Evolutionary conservation across 2,329 filamentous ascomycete species (phyloP).

Genomic region (Aureobasidium sp.): DNA sequence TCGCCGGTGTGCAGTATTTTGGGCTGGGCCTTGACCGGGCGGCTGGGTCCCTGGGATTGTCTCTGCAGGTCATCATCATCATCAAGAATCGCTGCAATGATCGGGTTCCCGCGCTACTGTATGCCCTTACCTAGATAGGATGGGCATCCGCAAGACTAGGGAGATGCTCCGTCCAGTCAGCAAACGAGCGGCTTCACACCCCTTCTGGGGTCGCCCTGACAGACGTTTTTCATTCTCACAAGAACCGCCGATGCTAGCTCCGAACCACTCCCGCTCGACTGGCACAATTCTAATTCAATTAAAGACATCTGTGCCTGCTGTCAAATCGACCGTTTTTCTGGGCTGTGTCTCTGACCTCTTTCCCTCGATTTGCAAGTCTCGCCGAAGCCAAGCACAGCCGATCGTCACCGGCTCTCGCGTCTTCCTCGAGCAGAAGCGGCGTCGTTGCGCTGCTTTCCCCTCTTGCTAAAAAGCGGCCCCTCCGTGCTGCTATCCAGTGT

Average conservation of each 20-base stretch:
- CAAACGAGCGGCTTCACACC: slow-evolving; percentile 10
- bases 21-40: slow-evolving; percentile 12
- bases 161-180: slow-evolving; percentile 16
- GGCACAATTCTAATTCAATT: slow-evolving; percentile 16
- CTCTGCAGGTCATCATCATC: slow-evolving; percentile 15
- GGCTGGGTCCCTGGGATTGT: slow-evolving; percentile 13
- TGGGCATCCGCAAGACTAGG: slow-evolving; percentile 3
- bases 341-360: slow-evolving; percentile 12
- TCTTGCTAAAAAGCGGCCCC: slow-evolving; percentile 1
- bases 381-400: slow-evolving; percentile 10
- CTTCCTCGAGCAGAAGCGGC: not conserved
- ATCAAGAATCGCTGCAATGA: slow-evolving; percentile 1
- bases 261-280: slow-evolving; percentile 14
- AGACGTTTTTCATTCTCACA: slow-evolving; percentile 11
- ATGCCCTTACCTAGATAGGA: slow-evolving; percentile 11
- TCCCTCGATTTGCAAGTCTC: slow-evolving; percentile 7
- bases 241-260: slow-evolving; percentile 14
- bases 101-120: slow-evolving; percentile 14
- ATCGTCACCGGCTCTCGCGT: slow-evolving; percentile 14
- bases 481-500: not conserved
- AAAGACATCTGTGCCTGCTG: slow-evolving; percentile 16
- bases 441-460: slow-evolving; percentile 7
- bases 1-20: not conserved
- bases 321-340: slow-evolving; percentile 12
- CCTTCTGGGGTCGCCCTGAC: slow-evolving; percentile 13